Percentiles rank a stretch among this genome's conserved stretches.
Evolutionary conservation across 108 stramenopile species (phyloP).

Genomic region (Licmophora abbreviata): DNA sequence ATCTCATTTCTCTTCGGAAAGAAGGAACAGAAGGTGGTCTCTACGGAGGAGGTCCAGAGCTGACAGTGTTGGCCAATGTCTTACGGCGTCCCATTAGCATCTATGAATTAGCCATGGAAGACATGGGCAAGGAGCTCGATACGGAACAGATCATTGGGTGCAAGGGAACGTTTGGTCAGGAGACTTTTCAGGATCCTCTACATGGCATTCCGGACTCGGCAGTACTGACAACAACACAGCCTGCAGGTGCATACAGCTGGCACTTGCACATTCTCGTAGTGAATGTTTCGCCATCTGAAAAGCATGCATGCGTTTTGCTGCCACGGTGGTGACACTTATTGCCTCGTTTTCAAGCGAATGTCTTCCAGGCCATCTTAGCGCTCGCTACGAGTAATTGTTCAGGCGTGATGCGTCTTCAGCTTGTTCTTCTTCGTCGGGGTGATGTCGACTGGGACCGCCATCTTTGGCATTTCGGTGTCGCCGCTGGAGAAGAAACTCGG

Average conservation of each 20-base stretch:
- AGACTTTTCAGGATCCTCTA: conserved; percentile 50
- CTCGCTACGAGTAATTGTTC: no score
- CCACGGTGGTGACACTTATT: no score
- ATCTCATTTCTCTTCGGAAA: conserved; percentile 31
- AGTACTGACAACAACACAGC: conserved; percentile 19
- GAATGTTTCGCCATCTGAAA: conserved; percentile 38
- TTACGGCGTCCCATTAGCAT: conserved; percentile 73
- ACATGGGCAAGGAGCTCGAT: background rate
- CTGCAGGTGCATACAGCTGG: conserved; percentile 54
- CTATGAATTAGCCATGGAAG: conserved; percentile 42
- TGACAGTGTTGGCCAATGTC: conserved; percentile 62
- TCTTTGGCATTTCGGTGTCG: conserved; percentile 36
- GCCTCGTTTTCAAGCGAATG: no score
- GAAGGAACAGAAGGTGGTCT: conserved; percentile 50
- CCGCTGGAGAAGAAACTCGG: conserved; percentile 63
- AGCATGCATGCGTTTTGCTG: conserved; percentile 65
- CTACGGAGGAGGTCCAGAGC: conserved; percentile 70
- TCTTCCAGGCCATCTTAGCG: no score
- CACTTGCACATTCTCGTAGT: conserved; percentile 62
- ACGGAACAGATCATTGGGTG: conserved; percentile 24
- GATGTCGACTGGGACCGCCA: conserved; percentile 19
- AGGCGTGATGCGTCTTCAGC: no score
- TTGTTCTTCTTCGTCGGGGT: conserved; percentile 17
- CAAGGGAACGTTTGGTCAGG: conserved; percentile 60
- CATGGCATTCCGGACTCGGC: conserved; percentile 43